Conservation (phyloP, 73 alveolate genomes). For the Durusdinium trenchii region DNA sequence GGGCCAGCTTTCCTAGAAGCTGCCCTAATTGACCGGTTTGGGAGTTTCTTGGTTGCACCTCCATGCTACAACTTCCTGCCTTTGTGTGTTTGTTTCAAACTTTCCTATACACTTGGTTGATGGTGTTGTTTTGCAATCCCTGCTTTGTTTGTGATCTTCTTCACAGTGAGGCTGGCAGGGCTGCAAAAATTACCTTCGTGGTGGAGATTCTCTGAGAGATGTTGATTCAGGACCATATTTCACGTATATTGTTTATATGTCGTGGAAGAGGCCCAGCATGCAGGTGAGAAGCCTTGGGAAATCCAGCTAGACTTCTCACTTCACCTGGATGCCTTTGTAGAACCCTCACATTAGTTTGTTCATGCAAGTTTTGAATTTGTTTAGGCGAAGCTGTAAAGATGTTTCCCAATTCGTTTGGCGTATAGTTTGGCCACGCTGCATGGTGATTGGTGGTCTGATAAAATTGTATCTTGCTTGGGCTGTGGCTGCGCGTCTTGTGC, state of each 20-base stretch:
- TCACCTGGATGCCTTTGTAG: too few relatives aligned
- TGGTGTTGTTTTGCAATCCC: not conserved
- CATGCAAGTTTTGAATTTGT: too few relatives aligned
- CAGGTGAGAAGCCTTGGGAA: not conserved
- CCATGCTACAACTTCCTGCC: not conserved
- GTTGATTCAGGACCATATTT: conserved; percentile 7
- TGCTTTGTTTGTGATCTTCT: not conserved
- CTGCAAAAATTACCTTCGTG: not conserved
- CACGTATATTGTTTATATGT: not conserved
- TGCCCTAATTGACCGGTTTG: not conserved
- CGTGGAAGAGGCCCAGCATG: conserved; percentile 16
- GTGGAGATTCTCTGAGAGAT: conserved; percentile 1
- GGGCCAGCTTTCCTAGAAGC: conserved; percentile 60
- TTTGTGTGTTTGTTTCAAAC: not conserved
- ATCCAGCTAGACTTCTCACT: not conserved
- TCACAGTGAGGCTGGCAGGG: not conserved
- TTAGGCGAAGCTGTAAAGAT: too few relatives aligned
- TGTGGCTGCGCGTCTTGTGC: too few relatives aligned
- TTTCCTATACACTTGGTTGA: not conserved
- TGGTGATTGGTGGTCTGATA: too few relatives aligned
- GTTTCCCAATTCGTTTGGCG: too few relatives aligned
- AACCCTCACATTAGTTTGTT: too few relatives aligned
- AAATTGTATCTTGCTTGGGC: too few relatives aligned
- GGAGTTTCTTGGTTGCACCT: not conserved
- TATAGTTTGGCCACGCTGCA: too few relatives aligned